These are phyloP conservation scores for Clitocybe nebularis DNA, from an alignment of 1,284 basidiomycete genomes.

Conservation along the genomic window DNA sequence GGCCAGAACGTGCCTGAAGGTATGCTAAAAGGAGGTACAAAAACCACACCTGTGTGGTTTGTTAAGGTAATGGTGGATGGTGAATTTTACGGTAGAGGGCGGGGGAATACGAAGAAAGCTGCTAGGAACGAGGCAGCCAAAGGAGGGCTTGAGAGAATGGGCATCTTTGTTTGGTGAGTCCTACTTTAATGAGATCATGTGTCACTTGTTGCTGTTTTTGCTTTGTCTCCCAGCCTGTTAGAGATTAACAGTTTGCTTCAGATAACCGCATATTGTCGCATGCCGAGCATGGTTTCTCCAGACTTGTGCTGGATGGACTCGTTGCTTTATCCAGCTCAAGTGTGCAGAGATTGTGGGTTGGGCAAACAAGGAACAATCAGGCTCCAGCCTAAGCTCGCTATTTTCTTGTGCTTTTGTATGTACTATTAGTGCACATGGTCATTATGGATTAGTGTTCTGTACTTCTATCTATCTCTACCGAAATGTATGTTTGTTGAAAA, in stretches of 20 bases:
- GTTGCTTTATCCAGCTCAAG: slow-evolving; percentile 36
- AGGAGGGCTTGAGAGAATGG: slow-evolving; percentile 47
- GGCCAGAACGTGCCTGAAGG: slow-evolving; percentile 9
- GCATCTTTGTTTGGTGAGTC: slow-evolving; percentile 39
- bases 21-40: slow-evolving; percentile 31
- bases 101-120: slow-evolving; percentile 69
- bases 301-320: slow-evolving; percentile 46
- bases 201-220: slow-evolving; percentile 1
- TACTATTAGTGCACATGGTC: too few species aligned
- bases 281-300: slow-evolving; percentile 46
- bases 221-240: slow-evolving; percentile 1
- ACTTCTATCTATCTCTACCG: too few species aligned
- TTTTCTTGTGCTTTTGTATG: too few species aligned
- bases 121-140: slow-evolving; percentile 72
- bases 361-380: slow-evolving; percentile 17
- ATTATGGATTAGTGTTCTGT: too few species aligned
- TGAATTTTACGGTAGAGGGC: slow-evolving; percentile 52
- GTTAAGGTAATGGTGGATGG: slow-evolving; percentile 60
- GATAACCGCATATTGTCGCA: neutral
- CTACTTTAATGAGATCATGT: neutral
- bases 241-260: too few species aligned
- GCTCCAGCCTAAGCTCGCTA: too few species aligned
- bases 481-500: too few species aligned
- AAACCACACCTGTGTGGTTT: slow-evolving; percentile 68
- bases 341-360: slow-evolving; percentile 52